Percentiles rank a stretch among this genome's conserved stretches.
These are phyloP conservation scores for Citrus mangshanensis DNA, from an alignment of 345 rosid species.

Conservation along the genomic window DNA sequence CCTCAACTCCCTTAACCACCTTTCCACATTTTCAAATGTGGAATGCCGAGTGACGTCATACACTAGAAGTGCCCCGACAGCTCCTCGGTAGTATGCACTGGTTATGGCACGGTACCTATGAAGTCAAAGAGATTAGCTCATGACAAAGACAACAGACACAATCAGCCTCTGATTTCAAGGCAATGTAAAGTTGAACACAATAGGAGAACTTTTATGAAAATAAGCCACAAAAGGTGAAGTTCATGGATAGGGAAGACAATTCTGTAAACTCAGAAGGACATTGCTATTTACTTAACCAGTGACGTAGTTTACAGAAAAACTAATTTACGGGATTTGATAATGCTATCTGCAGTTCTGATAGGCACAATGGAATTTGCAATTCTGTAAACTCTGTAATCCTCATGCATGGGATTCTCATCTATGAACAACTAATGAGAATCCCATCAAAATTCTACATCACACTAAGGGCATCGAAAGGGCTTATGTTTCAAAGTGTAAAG, in stretches of 20 bases:
- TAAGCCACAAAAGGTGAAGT: not conserved
- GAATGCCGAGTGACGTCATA: constrained; percentile 90
- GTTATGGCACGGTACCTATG: constrained; percentile 92
- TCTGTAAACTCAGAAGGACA: not conserved
- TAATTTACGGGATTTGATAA: no score
- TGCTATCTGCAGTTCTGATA: no score
- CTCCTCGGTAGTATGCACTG: constrained; percentile 93
- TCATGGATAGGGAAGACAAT: not conserved
- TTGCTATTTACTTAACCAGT: not conserved
- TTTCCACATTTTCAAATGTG: constrained; percentile 83
- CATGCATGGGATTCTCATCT: not conserved
- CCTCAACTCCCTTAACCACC: constrained; percentile 90
- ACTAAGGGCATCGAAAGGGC: not conserved
- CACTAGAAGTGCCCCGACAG: constrained; percentile 86
- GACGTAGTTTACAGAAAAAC: no score
- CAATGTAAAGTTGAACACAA: not conserved
- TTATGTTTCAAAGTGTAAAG: not conserved
- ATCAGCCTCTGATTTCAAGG: not conserved
- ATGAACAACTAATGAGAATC: not conserved
- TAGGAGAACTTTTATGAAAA: not conserved
- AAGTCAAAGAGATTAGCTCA: not conserved
- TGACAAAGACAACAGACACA: not conserved
- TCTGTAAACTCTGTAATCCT: no score
- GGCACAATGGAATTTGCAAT: no score
- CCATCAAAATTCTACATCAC: not conserved